These are phyloP conservation scores for Lepidium campestre DNA, from an alignment of 441 rosid genomes.

Conservation along the genomic window DNA sequence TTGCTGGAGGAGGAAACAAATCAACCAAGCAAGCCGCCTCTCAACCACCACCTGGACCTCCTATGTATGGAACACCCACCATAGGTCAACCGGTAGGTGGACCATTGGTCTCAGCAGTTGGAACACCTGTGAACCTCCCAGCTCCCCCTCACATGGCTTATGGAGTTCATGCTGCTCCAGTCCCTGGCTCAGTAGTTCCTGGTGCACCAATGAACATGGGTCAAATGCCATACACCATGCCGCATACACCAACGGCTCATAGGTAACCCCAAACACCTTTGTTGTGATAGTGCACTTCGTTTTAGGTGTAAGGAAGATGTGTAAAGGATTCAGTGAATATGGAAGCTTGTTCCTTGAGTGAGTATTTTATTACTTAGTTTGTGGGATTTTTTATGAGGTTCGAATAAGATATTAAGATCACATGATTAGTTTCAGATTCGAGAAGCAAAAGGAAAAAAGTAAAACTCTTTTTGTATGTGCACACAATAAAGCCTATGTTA, in stretches of 20 bases:
- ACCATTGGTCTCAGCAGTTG: slow-evolving; percentile 80
- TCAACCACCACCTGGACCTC: slow-evolving; percentile 49
- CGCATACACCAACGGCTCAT: slow-evolving; percentile 61
- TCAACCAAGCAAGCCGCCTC: slow-evolving; percentile 52
- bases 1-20: slow-evolving; percentile 52
- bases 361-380: slow-evolving; percentile 20
- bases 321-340: slow-evolving; percentile 42
- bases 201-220: slow-evolving; percentile 76
- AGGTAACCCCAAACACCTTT: slow-evolving; percentile 40
- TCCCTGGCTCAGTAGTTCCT: slow-evolving; percentile 67
- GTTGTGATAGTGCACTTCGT: slow-evolving; percentile 22
- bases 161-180: slow-evolving; percentile 67
- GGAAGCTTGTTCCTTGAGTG: slow-evolving; percentile 31
- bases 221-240: slow-evolving; percentile 68
- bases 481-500: slow-evolving; percentile 8
- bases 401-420: slow-evolving; percentile 21
- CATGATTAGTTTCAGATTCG: slow-evolving; percentile 23
- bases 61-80: slow-evolving; percentile 63
- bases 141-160: slow-evolving; percentile 71
- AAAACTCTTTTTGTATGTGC: slow-evolving; percentile 11
- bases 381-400: slow-evolving; percentile 18
- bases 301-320: slow-evolving; percentile 35
- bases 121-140: slow-evolving; percentile 85
- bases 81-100: slow-evolving; percentile 89
- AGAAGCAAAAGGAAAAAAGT: background rate